Percentiles rank a stretch among this genome's conserved stretches.
These are phyloP conservation scores for Raddia distichophylla DNA, from an alignment of 176 grass and related monocot genomes.

Conservation along the genomic window DNA sequence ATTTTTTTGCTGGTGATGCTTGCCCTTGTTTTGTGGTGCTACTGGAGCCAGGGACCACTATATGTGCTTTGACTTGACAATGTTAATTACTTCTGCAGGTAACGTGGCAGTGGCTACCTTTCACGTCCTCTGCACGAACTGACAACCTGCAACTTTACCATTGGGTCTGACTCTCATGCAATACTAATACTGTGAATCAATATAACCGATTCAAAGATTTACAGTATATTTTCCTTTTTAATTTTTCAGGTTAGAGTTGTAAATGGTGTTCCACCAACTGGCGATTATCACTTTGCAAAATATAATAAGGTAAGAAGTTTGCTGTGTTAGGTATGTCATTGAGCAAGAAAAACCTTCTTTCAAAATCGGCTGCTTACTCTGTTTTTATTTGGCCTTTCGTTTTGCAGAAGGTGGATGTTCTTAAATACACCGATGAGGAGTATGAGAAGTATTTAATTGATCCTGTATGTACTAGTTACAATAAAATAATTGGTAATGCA, in stretches of 20 bases:
- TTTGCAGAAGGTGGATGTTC: slow-evolving; percentile 83
- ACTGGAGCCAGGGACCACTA: neutral
- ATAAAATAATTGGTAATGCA: slow-evolving; percentile 17
- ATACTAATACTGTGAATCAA: slow-evolving; percentile 25
- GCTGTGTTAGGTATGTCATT: slow-evolving; percentile 13
- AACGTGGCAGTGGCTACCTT: slow-evolving; percentile 90
- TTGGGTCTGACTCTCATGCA: slow-evolving; percentile 67
- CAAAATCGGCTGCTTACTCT: slow-evolving; percentile 21
- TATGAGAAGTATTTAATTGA: slow-evolving; percentile 97
- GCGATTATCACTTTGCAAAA: slow-evolving; percentile 94
- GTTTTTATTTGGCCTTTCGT: slow-evolving; percentile 35
- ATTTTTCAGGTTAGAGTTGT: slow-evolving; percentile 81
- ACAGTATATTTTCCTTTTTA: slow-evolving; percentile 17
- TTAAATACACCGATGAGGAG: slow-evolving; percentile 89
- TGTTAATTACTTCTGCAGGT: slow-evolving; percentile 63
- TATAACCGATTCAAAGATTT: slow-evolving; percentile 12
- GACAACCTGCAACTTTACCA: slow-evolving; percentile 91
- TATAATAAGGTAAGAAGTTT: slow-evolving; percentile 77
- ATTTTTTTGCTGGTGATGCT: neutral
- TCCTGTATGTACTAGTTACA: slow-evolving; percentile 79
- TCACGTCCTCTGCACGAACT: slow-evolving; percentile 80
- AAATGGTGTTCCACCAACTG: slow-evolving; percentile 80
- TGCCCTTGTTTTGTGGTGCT: neutral
- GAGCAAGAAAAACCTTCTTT: neutral
- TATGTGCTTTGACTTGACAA: slow-evolving; percentile 9